Evolutionary conservation across 345 rosid genomes (phyloP), one percentile per base, ranked within the genome.

Genomic region (Capsella bursapastoris): DNA sequence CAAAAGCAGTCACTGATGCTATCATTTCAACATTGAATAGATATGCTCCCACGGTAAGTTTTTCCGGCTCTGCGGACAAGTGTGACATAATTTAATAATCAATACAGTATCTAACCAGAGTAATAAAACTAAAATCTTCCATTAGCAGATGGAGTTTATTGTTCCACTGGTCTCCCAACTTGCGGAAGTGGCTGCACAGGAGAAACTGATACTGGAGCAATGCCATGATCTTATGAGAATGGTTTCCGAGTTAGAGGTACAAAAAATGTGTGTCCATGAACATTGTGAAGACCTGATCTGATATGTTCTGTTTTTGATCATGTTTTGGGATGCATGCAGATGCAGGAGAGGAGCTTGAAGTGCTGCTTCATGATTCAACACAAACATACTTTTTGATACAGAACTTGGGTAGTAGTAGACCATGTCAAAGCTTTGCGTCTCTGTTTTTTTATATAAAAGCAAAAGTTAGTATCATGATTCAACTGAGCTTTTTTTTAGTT

Each of bases 171-270:
- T 85, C 25, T 85, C 91, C 29, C 78, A 89, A 71, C 79, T 93
- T 66, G 89, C 92, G 1, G 73, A 74, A 60, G 90, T 88, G 56
- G 82, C 72, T 32, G 74, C 83, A 51, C 88, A 87, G 48, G 98
- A 90, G 80, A 93, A 84, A 70, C 52, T 88, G 73, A 68, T 86
- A 16, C 15, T 90, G 50, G 87, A 85, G 78, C 86, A 89, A 72
- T 83, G 88, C 80, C 73, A 78, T 37, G 95, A 90, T 71, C 86
- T 80, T 76, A 57, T 81, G 45, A 81, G 79, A 79, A 78, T 66
- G 67, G 71, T 86, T 56, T 86, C 87, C 60, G 69, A 22, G 69
- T 57, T 88, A 48, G 88, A 88, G 96, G 94, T 88, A 74, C 65
- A 47, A 47, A 28, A 45, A 8, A 2, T 66, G 25, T 57, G 29